Base-by-base conservation (phyloP, 352 stramenopile species). In the Elongisporangium undulatum region DNA sequence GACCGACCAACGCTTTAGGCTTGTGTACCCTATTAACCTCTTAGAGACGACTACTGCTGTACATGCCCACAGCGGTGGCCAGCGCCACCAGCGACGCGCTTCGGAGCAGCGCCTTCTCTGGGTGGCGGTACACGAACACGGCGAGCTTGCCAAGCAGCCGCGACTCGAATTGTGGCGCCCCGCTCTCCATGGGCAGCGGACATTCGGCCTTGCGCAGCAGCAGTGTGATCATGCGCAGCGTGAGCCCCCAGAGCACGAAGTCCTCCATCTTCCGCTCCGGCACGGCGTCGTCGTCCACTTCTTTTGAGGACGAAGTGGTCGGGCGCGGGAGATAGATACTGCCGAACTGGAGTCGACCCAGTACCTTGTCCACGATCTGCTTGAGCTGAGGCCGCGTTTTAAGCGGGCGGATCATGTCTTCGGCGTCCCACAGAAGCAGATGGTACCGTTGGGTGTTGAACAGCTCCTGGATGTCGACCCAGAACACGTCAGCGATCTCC, bases 171-270 rank as follows among this genome's bases (percentile, higher is more conserved):
- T 73, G 77, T 39, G 78, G 79, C n/a, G 62, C 49, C n/a, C 79
- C 66, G 19, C 74, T 66, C 56, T 69, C 63, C 67, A 89, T 79
- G 13, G 78, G 76, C 59, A 90, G 53, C 26, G 78, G 74, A 22
- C 16, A 66, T 7, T 67, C 71, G 6, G 68, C 78, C 16, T 71
- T 56, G 6, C 52, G 8, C 51, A 90, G 81, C 13, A 95, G 51
- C 17, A 85, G 66, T 22, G 74, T 63, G 49, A 92, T 69, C 53
- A 88, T 89, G 55, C 77, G 78, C 41, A 93, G 74, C 26, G 85
- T 95, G 52, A 95, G 67, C 0, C 85, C 85, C 85, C 85, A 95
- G n/a, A 95, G 64, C 26, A 95, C 77, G 58, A 93, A 95, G 63
- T 95, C 83, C 29, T 88, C 59, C 26, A 68, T 62, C 19, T 75